Evolutionary conservation across 805 yeast species (phyloP).

Genomic region (Starmerella kuoi): DNA sequence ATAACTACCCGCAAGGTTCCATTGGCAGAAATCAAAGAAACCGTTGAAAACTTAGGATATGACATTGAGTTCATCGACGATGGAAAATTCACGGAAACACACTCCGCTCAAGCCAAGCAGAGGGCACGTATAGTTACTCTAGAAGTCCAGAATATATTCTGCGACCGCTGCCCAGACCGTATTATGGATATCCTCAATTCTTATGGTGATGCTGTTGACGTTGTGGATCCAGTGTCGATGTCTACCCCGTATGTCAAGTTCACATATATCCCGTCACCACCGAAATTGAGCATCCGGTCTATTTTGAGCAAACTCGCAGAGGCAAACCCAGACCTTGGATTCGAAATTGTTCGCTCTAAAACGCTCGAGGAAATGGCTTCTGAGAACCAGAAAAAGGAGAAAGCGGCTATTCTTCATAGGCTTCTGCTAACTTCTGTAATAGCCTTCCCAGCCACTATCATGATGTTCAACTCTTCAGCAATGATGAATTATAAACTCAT

Average conservation of each 20-base stretch:
- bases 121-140: slow-evolving; percentile 46
- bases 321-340: slow-evolving; percentile 37
- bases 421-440: slow-evolving; percentile 35
- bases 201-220: slow-evolving; percentile 46
- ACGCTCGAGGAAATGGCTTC: slow-evolving; percentile 57
- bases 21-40: slow-evolving; percentile 35
- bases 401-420: slow-evolving; percentile 37
- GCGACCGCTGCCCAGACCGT: slow-evolving; percentile 54
- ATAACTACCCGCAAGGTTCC: slow-evolving; percentile 33
- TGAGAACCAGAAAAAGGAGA: slow-evolving; percentile 21
- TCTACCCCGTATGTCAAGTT: slow-evolving; percentile 47
- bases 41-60: slow-evolving; percentile 57
- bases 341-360: slow-evolving; percentile 41
- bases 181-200: slow-evolving; percentile 39
- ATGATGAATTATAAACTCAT: slow-evolving; percentile 36
- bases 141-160: slow-evolving; percentile 52
- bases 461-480: slow-evolving; percentile 56
- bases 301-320: slow-evolving; percentile 41
- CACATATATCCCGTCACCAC: slow-evolving; percentile 50
- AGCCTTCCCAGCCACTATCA: slow-evolving; percentile 45
- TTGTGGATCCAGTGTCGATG: slow-evolving; percentile 45
- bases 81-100: slow-evolving; percentile 32
- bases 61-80: slow-evolving; percentile 39
- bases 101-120: slow-evolving; percentile 34
- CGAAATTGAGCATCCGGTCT: slow-evolving; percentile 41